Evolutionary conservation across 2,329 filamentous ascomycete genomes (phyloP).

Genomic region (Phyllosticta citrichinensis): DNA sequence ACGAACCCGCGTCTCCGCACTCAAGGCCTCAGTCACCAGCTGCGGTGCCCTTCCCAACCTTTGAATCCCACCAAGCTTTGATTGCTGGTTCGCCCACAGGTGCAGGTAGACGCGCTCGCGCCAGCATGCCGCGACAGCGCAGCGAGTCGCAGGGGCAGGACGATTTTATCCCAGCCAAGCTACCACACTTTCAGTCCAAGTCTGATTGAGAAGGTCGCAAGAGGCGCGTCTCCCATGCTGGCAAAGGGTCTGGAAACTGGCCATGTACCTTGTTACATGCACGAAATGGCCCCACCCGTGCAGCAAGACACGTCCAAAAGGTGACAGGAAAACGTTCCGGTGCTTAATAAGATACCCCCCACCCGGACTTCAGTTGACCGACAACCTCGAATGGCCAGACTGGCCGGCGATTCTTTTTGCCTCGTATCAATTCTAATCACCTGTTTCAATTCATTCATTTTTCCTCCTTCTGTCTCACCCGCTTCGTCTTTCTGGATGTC

Average conservation of each 20-base stretch:
- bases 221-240: background rate
- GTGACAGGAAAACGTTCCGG: background rate
- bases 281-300: background rate
- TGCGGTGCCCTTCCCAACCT: constrained; percentile 16
- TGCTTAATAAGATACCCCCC: background rate
- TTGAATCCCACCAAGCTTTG: constrained; percentile 21
- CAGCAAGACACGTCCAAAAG: background rate
- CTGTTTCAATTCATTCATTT: background rate
- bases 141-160: constrained; percentile 11
- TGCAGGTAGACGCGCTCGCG: constrained; percentile 4
- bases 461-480: background rate
- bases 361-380: background rate
- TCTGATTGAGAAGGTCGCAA: constrained; percentile 14
- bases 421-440: background rate
- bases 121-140: background rate
- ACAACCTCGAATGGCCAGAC: background rate
- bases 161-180: constrained; percentile 24
- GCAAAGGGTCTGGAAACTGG: background rate
- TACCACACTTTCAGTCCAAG: constrained; percentile 23
- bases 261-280: background rate
- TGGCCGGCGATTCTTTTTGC: background rate
- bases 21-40: constrained; percentile 8
- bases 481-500: background rate
- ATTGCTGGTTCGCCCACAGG: constrained; percentile 18
- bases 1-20: background rate